Base-by-base conservation (phyloP, 2,329 filamentous ascomycete genomes). In the Calonectria naviculata region DNA sequence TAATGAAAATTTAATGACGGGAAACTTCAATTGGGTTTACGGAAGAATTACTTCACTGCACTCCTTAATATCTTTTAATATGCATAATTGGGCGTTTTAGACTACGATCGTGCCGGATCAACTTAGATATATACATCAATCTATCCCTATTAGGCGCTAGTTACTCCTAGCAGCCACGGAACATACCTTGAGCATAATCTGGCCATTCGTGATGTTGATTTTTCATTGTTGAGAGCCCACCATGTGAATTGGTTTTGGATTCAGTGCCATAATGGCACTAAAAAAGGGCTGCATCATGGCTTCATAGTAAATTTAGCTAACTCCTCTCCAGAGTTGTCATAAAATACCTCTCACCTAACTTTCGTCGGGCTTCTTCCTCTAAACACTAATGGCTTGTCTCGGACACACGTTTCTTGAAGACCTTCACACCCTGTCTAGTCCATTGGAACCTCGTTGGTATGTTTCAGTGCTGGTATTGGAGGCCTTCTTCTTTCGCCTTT, bases 21-120 rank as follows among this genome's bases (percentile, higher is more conserved):
- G n/a, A 36, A 46, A 19, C n/a, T 44, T 38, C 24, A 67, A 60
- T 58, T 66, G 69, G 29, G 46, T 68, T 62, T 63, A 38, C 61
- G 63, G 21, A 62, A 21, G 56, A 68, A 60, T 71, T 49, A 60
- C 65, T 63, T 75, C 73, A 68, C 68, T 73, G 70, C 76, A 64
- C 68, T 78, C 73, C 73, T 78, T 78, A 74, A 74, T 44, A 60
- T 65, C 21, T 47, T 77, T 72, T 75, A 76, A 78, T 78, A 73
- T 46, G 64, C 58, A 64, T 70, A 47, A 72, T 70, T 75, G 74
- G 74, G 76, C 76, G 76, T 76, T 78, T 70, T 64, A 65, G 63
- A 72, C 31, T 61, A 76, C 47, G 71, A 72, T 71, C 68, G 71
- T 65, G 73, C 71, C 71, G 67, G 71, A 76, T 77, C 71, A 71